Base-by-base conservation (phyloP, 73 alveolate species). In the Effrenium voratum region DNA sequence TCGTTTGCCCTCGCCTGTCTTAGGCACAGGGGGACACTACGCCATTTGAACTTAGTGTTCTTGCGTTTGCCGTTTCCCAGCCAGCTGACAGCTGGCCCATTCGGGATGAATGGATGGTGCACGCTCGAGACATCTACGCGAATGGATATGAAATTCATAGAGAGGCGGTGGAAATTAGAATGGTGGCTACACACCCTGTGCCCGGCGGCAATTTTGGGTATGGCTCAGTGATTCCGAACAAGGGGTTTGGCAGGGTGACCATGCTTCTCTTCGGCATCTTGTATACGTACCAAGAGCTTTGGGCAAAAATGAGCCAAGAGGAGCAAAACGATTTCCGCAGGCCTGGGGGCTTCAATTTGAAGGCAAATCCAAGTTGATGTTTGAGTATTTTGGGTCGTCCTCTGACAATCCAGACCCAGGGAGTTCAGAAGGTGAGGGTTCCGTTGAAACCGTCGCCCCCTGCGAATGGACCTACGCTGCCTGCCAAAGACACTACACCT, bases 51-150 rank as follows among this genome's bases (percentile, higher is more conserved):
- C 5, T 49, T 3, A n/a, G 73, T 19, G 12, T 81, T n/a, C 32
- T 81, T 43, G 26, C 70, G 73, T 45, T 81, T 32, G 73, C 38
- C 15, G 30, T 47, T 28, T 3, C 26, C 5, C 45, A 81, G 73
- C 91, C 91, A 3, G 70, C 45, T 36, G 91, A 81, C 32, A 72
- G 91, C 34, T 47, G 70, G 70, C 91, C 91, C 34, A 81, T 81
- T 15, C 47, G 45, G 49, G 72, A 30, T 22, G 91, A 81, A 0
- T 81, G 91, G 73, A 32, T 36, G 0, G 22, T 1, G 32, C 30
- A 41, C 12, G 91, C 91, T 3, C 26, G 10, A 5, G 66, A 26
- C 32, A 81, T 81, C 47, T 81, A 30, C 47, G 70, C 73, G 70
- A 47, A 19, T n/a, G 36, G 36, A 3, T 81, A 47, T 32, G 91